These are phyloP conservation scores for Geotrichum candidum DNA, from an alignment of 1,139 yeast genomes.

Conservation along the genomic window DNA sequence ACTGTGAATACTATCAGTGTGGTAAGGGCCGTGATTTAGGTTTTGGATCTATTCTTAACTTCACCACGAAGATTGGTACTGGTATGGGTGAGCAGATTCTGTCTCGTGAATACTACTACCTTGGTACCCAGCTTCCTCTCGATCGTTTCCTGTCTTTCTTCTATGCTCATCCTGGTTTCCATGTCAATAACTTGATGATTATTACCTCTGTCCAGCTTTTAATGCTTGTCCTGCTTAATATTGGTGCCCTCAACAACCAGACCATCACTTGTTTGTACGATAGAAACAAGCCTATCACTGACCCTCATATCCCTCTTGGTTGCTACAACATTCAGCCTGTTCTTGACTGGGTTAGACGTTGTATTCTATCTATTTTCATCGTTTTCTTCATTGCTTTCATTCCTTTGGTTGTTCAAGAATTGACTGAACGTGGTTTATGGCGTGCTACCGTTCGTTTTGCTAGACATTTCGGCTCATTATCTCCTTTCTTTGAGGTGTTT, in stretches of 20 bases:
- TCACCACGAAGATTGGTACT: conserved; percentile 99
- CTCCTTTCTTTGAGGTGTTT: conserved; percentile 97
- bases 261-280: conserved; percentile 79
- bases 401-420: conserved; percentile 93
- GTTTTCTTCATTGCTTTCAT: conserved; percentile 96
- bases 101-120: conserved; percentile 94
- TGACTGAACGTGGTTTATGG: conserved; percentile 97
- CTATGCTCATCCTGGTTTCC: conserved; percentile 99
- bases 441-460: conserved; percentile 85
- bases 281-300: conserved; percentile 79
- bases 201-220: conserved; percentile 89
- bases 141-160: conserved; percentile 96
- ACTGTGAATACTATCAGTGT: conserved; percentile 98
- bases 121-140: conserved; percentile 94
- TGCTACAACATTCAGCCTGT: conserved; percentile 91
- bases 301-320: conserved; percentile 78
- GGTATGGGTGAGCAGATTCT: conserved; percentile 99
- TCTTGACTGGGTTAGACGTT: conserved; percentile 95
- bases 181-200: conserved; percentile 91
- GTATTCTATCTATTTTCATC: conserved; percentile 94
- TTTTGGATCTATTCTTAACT: conserved; percentile 95
- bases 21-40: conserved; percentile 99
- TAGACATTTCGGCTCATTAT: conserved; percentile 82
- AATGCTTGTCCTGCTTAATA: conserved; percentile 84
- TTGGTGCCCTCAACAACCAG: conserved; percentile 88